Conservation (phyloP, 2,329 filamentous ascomycete genomes). For the Corynespora cassiicola region DNA sequence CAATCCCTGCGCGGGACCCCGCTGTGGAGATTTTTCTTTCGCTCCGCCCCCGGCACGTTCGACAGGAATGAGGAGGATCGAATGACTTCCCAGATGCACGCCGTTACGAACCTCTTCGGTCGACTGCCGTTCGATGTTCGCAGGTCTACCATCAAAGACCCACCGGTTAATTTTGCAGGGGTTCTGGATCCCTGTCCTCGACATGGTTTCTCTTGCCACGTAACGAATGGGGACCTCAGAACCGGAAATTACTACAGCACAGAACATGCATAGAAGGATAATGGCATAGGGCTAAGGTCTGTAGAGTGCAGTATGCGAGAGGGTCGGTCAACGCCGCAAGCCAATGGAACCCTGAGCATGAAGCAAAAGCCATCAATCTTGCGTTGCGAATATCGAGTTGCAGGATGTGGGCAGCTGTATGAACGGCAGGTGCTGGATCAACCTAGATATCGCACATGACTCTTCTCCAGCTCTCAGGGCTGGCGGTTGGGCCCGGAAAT, state of each 20-base stretch:
- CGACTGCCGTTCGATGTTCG: constrained; percentile 4
- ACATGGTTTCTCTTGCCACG: constrained; percentile 8
- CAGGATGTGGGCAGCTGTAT: constrained; percentile 3
- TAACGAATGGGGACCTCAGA: constrained; percentile 1
- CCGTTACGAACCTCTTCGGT: constrained; percentile 1
- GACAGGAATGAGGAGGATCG: constrained; percentile 3
- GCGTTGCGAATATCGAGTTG: too few species aligned
- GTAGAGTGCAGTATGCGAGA: too few species aligned
- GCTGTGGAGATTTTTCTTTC: constrained; percentile 3
- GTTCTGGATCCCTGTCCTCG: constrained; percentile 10
- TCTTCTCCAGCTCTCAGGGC: not conserved
- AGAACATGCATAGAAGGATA: constrained; percentile 4
- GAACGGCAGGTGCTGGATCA: constrained; percentile 12
- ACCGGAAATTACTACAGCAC: constrained; percentile 12
- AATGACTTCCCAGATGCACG: not conserved
- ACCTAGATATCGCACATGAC: not conserved
- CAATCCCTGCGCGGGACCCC: not conserved
- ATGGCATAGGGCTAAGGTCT: constrained; percentile 4
- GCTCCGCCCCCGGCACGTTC: not conserved
- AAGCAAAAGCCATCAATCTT: too few species aligned
- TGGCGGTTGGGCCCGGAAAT: constrained; percentile 8
- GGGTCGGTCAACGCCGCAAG: too few species aligned
- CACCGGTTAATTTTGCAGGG: constrained; percentile 23
- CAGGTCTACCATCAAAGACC: constrained; percentile 9
- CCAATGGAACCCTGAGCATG: too few species aligned